Conservation (phyloP, 75 land plant species). For the Sequoiadendron giganteum region DNA sequence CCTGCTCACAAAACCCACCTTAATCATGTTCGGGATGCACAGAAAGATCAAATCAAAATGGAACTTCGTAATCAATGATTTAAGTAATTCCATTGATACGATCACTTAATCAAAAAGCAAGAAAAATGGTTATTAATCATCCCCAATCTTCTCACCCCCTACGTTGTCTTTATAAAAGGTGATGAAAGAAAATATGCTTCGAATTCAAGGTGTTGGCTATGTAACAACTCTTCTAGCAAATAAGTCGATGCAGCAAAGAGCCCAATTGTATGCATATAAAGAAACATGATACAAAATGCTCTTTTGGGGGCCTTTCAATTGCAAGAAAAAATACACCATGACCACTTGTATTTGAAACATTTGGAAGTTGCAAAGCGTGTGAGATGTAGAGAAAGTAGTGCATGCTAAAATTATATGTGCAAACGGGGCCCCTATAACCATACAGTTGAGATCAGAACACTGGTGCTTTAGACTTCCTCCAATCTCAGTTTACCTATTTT, state of each 20-base stretch:
- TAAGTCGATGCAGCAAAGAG: neutral
- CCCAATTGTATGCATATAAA: neutral
- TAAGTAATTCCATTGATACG: too few relatives aligned
- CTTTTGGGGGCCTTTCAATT: neutral
- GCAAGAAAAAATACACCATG: neutral
- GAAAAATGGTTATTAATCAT: neutral
- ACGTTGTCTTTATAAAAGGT: neutral
- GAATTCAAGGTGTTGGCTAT: neutral
- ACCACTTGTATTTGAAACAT: neutral
- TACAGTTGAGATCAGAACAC: neutral
- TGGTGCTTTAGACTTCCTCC: neutral
- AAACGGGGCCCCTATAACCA: too few relatives aligned
- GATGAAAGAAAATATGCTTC: neutral
- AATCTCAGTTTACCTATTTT: too few relatives aligned
- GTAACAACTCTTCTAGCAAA: neutral
- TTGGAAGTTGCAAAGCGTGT: neutral
- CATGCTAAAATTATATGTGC: neutral
- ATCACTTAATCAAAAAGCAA: neutral
- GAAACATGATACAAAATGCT: neutral
- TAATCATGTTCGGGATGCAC: too few relatives aligned
- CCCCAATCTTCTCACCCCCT: neutral
- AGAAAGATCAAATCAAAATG: too few relatives aligned
- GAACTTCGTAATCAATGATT: too few relatives aligned
- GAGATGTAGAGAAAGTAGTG: neutral
- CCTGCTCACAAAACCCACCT: too few relatives aligned